These are phyloP conservation scores for Fimicolochytrium jonesii DNA, from an alignment of 192 early-diverging fungal species.

Conservation along the genomic window DNA sequence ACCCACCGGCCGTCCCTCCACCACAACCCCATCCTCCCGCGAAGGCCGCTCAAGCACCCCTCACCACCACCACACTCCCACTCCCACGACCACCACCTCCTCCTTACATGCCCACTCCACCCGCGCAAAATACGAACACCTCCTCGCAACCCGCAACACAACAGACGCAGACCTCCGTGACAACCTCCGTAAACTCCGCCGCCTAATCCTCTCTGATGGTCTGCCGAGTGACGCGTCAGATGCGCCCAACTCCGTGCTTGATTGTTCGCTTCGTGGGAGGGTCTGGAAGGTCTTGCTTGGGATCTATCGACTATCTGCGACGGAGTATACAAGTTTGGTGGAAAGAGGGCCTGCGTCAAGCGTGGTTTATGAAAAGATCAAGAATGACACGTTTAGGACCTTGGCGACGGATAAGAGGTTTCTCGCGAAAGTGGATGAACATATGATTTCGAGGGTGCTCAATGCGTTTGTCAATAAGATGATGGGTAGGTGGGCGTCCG, in stretches of 20 bases:
- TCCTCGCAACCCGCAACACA: slow-evolving; percentile 48
- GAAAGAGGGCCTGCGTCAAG: slow-evolving; percentile 62
- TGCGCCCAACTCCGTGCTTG: not conserved
- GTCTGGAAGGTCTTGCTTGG: slow-evolving; percentile 76
- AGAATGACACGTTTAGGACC: slow-evolving; percentile 87
- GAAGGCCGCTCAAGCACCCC: no score
- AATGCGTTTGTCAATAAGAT: slow-evolving; percentile 85
- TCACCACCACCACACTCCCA: no score
- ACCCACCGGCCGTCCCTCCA: no score
- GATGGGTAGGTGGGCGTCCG: slow-evolving; percentile 52
- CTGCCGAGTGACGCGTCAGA: slow-evolving; percentile 46
- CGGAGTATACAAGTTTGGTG: slow-evolving; percentile 71
- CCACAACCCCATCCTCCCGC: no score
- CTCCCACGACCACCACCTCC: no score
- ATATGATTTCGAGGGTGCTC: slow-evolving; percentile 69
- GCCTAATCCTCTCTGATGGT: slow-evolving; percentile 56
- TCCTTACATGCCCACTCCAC: no score
- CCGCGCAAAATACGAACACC: slow-evolving; percentile 41
- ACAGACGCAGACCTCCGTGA: slow-evolving; percentile 54
- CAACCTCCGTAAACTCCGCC: slow-evolving; percentile 49
- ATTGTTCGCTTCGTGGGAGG: slow-evolving; percentile 46
- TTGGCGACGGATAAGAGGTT: slow-evolving; percentile 77
- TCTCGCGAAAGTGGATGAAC: slow-evolving; percentile 63
- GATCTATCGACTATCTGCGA: slow-evolving; percentile 62
- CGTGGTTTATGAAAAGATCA: slow-evolving; percentile 72